Conservation (phyloP, 1,284 basidiomycete species). For the Chiua sp. region DNA sequence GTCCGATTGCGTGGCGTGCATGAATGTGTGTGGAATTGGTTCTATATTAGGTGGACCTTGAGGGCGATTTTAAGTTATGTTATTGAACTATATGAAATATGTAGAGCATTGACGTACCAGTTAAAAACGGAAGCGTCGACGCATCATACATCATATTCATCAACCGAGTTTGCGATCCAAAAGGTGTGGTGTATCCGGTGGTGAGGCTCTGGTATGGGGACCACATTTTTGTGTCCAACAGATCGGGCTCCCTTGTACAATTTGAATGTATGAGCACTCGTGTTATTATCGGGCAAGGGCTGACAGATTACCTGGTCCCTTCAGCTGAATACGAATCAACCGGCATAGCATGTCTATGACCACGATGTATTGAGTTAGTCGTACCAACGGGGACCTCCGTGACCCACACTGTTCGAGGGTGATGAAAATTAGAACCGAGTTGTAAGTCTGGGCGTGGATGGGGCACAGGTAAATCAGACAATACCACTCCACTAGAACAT, state of each 20-base stretch:
- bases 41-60: neutral
- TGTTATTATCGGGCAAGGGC: too few species aligned
- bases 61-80: neutral
- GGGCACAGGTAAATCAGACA: neutral
- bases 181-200: neutral
- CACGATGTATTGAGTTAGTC: neutral
- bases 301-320: neutral
- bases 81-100: neutral
- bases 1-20: neutral
- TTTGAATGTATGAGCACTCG: neutral
- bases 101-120: neutral
- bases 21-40: neutral
- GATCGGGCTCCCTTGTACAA: neutral
- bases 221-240: slow-evolving; percentile 1
- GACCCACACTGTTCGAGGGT: neutral
- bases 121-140: neutral
- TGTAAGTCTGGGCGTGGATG: neutral
- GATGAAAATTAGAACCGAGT: neutral
- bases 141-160: neutral
- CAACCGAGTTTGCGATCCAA: neutral
- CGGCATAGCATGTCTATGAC: neutral
- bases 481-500: neutral
- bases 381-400: neutral
- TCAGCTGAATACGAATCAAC: neutral
- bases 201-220: neutral